Base-by-base conservation (phyloP, 2,329 filamentous ascomycete genomes). In the Geosmithia flava region DNA sequence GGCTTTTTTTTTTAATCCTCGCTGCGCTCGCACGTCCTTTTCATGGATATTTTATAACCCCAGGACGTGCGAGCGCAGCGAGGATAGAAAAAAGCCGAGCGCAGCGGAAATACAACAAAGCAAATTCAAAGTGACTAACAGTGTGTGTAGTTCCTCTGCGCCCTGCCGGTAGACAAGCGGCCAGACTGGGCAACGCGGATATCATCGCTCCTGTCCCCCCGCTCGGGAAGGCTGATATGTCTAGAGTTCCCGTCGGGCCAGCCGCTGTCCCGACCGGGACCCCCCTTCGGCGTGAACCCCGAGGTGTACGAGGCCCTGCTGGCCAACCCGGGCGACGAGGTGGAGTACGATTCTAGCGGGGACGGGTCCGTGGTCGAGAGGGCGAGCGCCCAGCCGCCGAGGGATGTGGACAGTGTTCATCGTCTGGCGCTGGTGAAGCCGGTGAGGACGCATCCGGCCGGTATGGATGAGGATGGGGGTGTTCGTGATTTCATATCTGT, bases 231-330 rank as follows among this genome's bases (percentile, higher is more conserved):
- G 39, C 66, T 83, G 23, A 59, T 83, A 47, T 82, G 79, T 64
- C 74, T 95, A 52, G 87, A 95, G 61, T 94, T 85, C 61, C 88
- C 88, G 10, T 80, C 83, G 1, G 74, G 78, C 52, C 93, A 90
- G 61, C 72, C 78, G 42, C 74, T 82, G 10, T 70, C 69, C 11
- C 70, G 74, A 10, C 72, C 72, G 10, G 87, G 88, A 0, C 87
- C 88, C 13, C 87, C 88, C 2, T 90, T 78, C 72, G 79, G 81
- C 7, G 65, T 87, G 41, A 76, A 78, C 13, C 75, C 84, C 1
- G 75, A 80, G 51, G 76, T 85, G 27, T 93, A 94, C 62, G 68
- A 80, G 56, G 81, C 80, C 52, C 80, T 91, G 55, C 71, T 95
- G 42, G 74, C 73, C 48, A 72, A 76, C 45, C 87, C 87, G 0